phyloP scores from a whole-genome alignment of 768 basidiomycete species.

The Boletus barrowsii region DNA sequence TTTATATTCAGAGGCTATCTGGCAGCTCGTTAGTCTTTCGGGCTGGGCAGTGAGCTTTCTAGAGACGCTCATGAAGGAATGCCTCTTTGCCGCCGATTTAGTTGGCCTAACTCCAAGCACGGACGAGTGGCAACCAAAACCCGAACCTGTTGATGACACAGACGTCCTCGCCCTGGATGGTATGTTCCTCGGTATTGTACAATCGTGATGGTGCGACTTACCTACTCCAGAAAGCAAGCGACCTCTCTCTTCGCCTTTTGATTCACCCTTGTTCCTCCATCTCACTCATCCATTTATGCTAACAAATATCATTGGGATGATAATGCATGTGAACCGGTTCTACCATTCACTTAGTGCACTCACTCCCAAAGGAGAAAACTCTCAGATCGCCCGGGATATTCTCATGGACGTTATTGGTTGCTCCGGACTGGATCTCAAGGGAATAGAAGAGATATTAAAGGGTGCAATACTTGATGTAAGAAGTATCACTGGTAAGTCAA shows the following conservation, averaged over 20 bases:
- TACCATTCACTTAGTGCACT: constrained; percentile 50
- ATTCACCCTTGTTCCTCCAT: constrained; percentile 49
- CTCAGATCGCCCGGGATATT: constrained; percentile 61
- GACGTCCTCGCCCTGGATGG: constrained; percentile 24
- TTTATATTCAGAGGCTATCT: constrained; percentile 53
- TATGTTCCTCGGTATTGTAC: constrained; percentile 24
- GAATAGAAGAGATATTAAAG: constrained; percentile 47
- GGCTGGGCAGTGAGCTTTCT: constrained; percentile 61
- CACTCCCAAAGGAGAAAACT: constrained; percentile 56
- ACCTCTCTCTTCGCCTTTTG: constrained; percentile 21
- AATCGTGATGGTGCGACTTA: constrained; percentile 40
- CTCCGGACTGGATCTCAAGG: constrained; percentile 61
- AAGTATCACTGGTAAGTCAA: constrained; percentile 25
- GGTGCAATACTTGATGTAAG: constrained; percentile 28
- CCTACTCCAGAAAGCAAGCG: constrained; percentile 25
- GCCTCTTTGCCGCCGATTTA: constrained; percentile 35
- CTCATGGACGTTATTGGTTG: constrained; percentile 61
- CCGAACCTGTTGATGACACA: constrained; percentile 27
- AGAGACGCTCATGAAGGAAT: constrained; percentile 59
- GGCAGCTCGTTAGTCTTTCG: constrained; percentile 66
- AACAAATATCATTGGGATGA: constrained; percentile 45
- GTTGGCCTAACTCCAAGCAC: constrained; percentile 9
- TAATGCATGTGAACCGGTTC: constrained; percentile 59
- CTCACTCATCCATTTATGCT: constrained; percentile 61
- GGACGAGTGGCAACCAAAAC: constrained; percentile 19